Percentiles rank a stretch among this genome's conserved stretches.
phyloP scores from a whole-genome alignment of 257 asterid genomes.

The Nicotiana otophora region DNA sequence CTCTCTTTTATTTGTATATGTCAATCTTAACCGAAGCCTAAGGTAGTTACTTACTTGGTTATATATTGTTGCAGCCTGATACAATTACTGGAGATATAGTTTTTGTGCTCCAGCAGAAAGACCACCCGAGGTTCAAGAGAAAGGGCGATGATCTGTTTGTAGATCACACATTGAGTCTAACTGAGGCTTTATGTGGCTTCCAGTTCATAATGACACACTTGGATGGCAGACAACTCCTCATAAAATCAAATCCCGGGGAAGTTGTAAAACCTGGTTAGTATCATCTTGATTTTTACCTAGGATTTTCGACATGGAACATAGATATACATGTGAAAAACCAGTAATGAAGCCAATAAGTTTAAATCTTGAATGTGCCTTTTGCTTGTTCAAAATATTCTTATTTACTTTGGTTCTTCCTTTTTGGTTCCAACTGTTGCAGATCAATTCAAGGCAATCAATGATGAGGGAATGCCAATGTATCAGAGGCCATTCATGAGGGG shows the following conservation, averaged over 20 bases:
- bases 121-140: slow-evolving; percentile 62
- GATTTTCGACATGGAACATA: background rate
- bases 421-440: slow-evolving; percentile 20
- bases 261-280: slow-evolving; percentile 61
- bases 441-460: slow-evolving; percentile 56
- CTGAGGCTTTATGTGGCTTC: slow-evolving; percentile 72
- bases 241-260: slow-evolving; percentile 61
- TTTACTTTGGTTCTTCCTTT: background rate
- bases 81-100: slow-evolving; percentile 61
- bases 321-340: background rate
- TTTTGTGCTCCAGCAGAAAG: slow-evolving; percentile 59
- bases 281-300: background rate
- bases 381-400: background rate
- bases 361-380: background rate
- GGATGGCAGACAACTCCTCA: slow-evolving; percentile 56
- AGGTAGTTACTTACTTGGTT: background rate
- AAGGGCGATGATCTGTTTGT: slow-evolving; percentile 62
- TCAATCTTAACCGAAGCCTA: background rate
- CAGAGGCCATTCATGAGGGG: slow-evolving; percentile 65
- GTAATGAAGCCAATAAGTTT: background rate
- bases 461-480: slow-evolving; percentile 69
- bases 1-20: background rate
- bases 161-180: slow-evolving; percentile 49
- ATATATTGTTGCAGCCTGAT: slow-evolving; percentile 47
- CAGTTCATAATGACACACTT: slow-evolving; percentile 52